Evolutionary conservation across 306 rosid genomes (phyloP).

Genomic region (Morella rubra): DNA sequence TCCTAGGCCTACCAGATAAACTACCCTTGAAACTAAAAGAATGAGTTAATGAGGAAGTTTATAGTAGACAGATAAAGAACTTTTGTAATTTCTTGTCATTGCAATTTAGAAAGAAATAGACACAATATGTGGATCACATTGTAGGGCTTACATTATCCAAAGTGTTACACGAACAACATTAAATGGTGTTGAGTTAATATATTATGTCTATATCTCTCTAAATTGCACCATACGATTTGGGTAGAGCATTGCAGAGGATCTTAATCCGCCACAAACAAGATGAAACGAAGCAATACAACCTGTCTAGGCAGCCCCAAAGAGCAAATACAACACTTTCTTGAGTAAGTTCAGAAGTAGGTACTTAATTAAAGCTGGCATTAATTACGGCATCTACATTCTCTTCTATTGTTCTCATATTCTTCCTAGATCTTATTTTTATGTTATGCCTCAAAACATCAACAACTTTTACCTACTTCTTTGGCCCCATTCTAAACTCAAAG

Average conservation of each 20-base stretch:
- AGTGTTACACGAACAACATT: too few species aligned
- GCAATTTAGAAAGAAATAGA: too few species aligned
- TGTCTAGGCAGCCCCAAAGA: not conserved
- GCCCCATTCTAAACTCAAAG: not conserved
- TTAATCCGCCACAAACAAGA: not conserved
- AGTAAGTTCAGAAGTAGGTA: not conserved
- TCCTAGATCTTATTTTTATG: not conserved
- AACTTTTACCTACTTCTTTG: not conserved
- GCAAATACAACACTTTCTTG: not conserved
- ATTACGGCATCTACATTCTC: not conserved
- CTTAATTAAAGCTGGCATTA: not conserved
- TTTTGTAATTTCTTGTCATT: too few species aligned
- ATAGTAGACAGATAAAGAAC: not conserved
- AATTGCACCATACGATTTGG: too few species aligned
- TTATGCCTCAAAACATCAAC: not conserved
- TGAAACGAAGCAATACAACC: not conserved
- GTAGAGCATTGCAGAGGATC: too few species aligned
- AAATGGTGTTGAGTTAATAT: too few species aligned
- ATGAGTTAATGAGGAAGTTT: not conserved
- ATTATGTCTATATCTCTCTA: too few species aligned
- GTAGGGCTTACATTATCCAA: too few species aligned
- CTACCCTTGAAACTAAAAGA: not conserved
- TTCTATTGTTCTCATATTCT: not conserved
- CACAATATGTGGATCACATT: too few species aligned
- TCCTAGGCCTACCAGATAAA: not conserved